Conservation (phyloP, 2,329 filamentous ascomycete species). For the Aspergillus alliaceus region DNA sequence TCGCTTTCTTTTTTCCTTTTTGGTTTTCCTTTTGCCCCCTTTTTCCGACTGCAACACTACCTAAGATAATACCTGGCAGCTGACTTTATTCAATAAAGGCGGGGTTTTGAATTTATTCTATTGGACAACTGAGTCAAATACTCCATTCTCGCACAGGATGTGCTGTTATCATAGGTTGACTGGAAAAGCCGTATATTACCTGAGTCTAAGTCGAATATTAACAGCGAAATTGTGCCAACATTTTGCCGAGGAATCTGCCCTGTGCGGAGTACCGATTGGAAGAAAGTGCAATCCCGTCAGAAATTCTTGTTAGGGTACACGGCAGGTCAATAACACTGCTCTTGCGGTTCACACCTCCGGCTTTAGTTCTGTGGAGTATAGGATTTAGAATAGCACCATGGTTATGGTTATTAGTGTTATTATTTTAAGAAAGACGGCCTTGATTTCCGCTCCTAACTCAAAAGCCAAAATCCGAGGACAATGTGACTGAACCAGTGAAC, state of each 20-base stretch:
- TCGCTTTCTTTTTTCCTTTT: not conserved
- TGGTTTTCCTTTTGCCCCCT: not conserved
- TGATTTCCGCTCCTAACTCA: conserved; percentile 13
- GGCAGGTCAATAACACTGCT: conserved; percentile 1
- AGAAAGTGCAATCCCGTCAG: not conserved
- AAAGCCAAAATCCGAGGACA: conserved; percentile 7
- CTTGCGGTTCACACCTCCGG: conserved; percentile 7
- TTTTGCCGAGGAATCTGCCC: not conserved
- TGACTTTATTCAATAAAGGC: not conserved
- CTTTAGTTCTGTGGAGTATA: conserved; percentile 10
- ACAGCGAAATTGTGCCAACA: not conserved
- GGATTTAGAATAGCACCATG: conserved; percentile 7
- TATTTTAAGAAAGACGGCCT: conserved; percentile 8
- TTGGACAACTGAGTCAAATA: not conserved
- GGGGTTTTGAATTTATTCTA: not conserved
- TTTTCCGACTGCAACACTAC: not conserved
- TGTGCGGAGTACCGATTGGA: not conserved
- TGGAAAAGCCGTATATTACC: not conserved
- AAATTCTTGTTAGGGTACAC: not conserved
- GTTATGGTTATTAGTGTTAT: conserved; percentile 12
- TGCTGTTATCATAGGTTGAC: not conserved
- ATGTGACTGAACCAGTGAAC: not conserved
- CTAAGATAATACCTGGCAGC: not conserved
- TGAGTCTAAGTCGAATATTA: not conserved
- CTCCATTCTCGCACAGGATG: not conserved